Base-by-base conservation (phyloP, 768 basidiomycete species). In the Auriculariales sp. region DNA sequence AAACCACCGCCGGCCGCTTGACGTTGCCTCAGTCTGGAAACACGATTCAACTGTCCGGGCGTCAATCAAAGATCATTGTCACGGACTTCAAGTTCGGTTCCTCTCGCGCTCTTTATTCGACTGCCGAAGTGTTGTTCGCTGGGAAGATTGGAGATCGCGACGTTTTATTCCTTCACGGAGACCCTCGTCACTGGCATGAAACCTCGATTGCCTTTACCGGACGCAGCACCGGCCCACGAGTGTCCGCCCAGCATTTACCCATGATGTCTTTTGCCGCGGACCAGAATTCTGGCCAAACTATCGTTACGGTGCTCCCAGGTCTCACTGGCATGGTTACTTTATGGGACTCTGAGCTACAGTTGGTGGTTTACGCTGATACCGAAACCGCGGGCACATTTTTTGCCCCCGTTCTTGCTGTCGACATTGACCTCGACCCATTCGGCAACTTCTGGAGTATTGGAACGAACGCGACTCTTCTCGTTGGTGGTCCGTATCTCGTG, bases 31-130 rank as follows among this genome's bases (percentile, higher is more conserved):
- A 68, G 27, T 66, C 75, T 9, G 71, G 68, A 0, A 63, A 70
- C 3, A 57, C 69, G 17, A 75, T 89, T 53, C 72, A 74, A 1
- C 73, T 90, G 7, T 58, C 64, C 25, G 87, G 86, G 7, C 72
- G 86, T 17, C 75, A 87, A 61, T 83, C 80, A 36, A 87, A 85
- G 58, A 67, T 87, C 24, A 65, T 89, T 28, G 68, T 83, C 12
- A 78, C 82, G 0, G 77, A 85, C 60, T 85, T 85, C 58, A 65
- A 71, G 7, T 88, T 84, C 57, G 88, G 88, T 19, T 46, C 55
- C 12, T 78, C 78, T 7, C 68, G 65, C 50, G 58, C 83, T 1
- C 62, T 73, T 3, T 89, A 84, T 62, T 79, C 85, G 4, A 88
- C 86, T 1, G 82, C 85, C 0, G 72, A 76, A 50, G 68, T 91